Base-by-base conservation (phyloP, 108 stramenopile genomes). In the Fragilariopsis cylindrus region DNA sequence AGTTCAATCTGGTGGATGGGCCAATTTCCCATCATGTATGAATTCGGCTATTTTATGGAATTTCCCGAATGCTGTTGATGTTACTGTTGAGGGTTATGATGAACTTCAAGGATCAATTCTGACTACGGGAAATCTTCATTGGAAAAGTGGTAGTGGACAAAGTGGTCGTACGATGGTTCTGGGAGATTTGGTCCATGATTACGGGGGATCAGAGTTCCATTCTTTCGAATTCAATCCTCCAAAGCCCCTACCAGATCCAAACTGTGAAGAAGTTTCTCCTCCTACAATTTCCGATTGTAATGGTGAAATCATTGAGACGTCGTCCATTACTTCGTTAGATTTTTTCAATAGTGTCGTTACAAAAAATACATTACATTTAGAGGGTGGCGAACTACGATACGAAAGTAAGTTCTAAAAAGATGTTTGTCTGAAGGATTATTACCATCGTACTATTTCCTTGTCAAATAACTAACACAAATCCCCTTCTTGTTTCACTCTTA, bases 161-260 rank as follows among this genome's bases (percentile, higher is more conserved):
- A 60, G 60, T 47, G 77, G 77, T 3, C 71, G 77, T 7, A 46
- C 21, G 50, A 48, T 78, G 7, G 71, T 72, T 13, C 41, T 16
- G 15, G 77, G 71, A 4, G 45, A 67, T 44, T 43, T 78, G 5
- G 4, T 18, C 7, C 77, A 78, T 0, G 49, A 78, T 5, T 19
- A 1, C 5, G 50, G 13, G 3, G 77, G 77, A 5, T 78, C 77
- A 7, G 77, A 78, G 40, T 78, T 78, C 71, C 77, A 78, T 58
- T 52, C 60, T 39, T 78, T 58, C 30, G 44, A 42, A 1, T 78
- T 72, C 47, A 45, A 78, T 11, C 77, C 77, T 13, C 65, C 57
- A 3, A 63, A 60, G n/a, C 71, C 77, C n/a, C 62, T 78, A 12
- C 65, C 71, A 4, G 67, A 68, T 63, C 62, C 62, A 8, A 8